These are phyloP conservation scores for Plasmodium relictum DNA, from an alignment of 169 alveolate species.

Conservation along the genomic window DNA sequence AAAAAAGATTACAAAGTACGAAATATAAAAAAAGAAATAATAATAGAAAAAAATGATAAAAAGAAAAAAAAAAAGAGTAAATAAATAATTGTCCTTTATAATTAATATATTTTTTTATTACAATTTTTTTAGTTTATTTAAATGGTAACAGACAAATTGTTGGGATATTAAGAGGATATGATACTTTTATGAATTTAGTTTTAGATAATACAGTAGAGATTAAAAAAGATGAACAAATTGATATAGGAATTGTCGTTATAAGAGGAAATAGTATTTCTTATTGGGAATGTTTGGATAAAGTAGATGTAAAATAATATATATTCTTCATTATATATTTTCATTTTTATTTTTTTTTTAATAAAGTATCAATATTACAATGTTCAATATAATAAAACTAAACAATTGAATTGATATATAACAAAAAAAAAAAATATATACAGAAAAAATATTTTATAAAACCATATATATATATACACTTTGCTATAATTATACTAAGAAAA, in stretches of 20 bases:
- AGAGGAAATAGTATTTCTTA: slow-evolving; percentile 97
- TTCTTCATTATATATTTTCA: slow-evolving; percentile 9
- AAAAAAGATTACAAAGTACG: slow-evolving; percentile 91
- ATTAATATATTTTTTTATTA: too few species aligned
- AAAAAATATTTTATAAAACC: too few species aligned
- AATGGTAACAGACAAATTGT: slow-evolving; percentile 95
- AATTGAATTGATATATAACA: too few species aligned
- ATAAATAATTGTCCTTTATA: background rate
- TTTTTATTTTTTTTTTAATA: background rate
- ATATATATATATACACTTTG: too few species aligned
- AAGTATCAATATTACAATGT: too few species aligned
- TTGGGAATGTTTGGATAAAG: slow-evolving; percentile 99
- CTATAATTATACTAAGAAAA: too few species aligned
- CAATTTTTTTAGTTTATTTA: slow-evolving; percentile 84
- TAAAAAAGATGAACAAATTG: slow-evolving; percentile 89
- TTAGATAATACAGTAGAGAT: slow-evolving; percentile 96
- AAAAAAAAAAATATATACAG: too few species aligned
- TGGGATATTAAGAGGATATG: slow-evolving; percentile 98
- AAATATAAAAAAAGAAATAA: slow-evolving; percentile 77
- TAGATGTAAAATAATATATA: slow-evolving; percentile 81
- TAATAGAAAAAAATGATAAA: background rate
- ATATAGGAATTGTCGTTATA: slow-evolving; percentile 97
- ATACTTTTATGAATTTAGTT: slow-evolving; percentile 98
- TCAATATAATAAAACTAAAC: too few species aligned
- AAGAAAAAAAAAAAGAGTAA: background rate